phyloP scores from a whole-genome alignment of 1,284 basidiomycete species.

The Rugosomyces carneus region DNA sequence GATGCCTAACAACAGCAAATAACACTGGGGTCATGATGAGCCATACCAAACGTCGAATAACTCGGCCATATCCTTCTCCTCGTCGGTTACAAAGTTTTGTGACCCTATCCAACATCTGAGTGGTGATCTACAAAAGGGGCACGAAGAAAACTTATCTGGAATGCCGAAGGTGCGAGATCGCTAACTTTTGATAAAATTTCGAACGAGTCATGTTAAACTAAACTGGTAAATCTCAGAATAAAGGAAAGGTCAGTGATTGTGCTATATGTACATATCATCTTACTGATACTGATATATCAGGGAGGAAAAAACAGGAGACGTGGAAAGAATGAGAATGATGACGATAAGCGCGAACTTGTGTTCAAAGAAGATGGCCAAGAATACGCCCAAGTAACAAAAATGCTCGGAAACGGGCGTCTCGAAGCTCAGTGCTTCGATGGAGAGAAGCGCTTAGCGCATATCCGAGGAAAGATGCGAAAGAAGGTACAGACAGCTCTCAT shows the following conservation, averaged over 20 bases:
- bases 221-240: slow-evolving; percentile 46
- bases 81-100: not conserved
- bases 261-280: not conserved
- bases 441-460: slow-evolving; percentile 96
- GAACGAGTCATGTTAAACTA: slow-evolving; percentile 11
- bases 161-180: slow-evolving; percentile 52
- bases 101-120: slow-evolving; percentile 7
- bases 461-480: slow-evolving; percentile 98
- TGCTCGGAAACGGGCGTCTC: slow-evolving; percentile 97
- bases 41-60: slow-evolving; percentile 6
- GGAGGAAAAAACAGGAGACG: slow-evolving; percentile 99
- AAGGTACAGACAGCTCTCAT: slow-evolving; percentile 61
- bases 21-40: slow-evolving; percentile 10
- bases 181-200: slow-evolving; percentile 5
- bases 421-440: slow-evolving; percentile 99
- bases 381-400: slow-evolving; percentile 97
- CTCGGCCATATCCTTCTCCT: not conserved
- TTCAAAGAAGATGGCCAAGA: slow-evolving; percentile 99
- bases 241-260: slow-evolving; percentile 61
- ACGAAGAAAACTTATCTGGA: slow-evolving; percentile 16
- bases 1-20: slow-evolving; percentile 16
- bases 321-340: slow-evolving; percentile 99
- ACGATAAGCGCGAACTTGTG: slow-evolving; percentile 97
- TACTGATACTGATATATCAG: slow-evolving; percentile 36
- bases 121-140: slow-evolving; percentile 13